Evolutionary conservation across 345 rosid species (phyloP).

Genomic region (Eucalyptus pumila): DNA sequence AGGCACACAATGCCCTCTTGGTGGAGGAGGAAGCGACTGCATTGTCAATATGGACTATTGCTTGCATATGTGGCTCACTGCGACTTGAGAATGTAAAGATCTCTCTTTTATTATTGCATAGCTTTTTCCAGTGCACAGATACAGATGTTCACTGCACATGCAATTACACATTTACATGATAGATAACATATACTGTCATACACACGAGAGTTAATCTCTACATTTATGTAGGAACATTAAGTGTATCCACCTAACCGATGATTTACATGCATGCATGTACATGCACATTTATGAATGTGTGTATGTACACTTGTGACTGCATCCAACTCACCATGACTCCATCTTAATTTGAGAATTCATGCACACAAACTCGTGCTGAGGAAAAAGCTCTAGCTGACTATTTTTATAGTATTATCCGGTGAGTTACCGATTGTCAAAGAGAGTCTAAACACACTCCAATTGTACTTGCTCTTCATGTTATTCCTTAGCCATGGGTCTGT

Average conservation of each 20-base stretch:
- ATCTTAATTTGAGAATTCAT: background rate
- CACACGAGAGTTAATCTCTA: background rate
- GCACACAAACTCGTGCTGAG: background rate
- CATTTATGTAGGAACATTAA: background rate
- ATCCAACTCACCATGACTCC: background rate
- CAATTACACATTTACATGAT: background rate
- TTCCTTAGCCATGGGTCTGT: background rate
- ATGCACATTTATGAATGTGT: background rate
- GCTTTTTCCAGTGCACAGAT: background rate
- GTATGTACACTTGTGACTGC: background rate
- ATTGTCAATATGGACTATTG: slow-evolving; percentile 82
- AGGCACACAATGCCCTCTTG: slow-evolving; percentile 67
- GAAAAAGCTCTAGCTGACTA: background rate
- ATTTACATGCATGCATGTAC: background rate
- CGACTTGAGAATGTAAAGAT: slow-evolving; percentile 70
- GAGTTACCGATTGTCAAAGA: background rate
- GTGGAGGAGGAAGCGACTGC: slow-evolving; percentile 90
- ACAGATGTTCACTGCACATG: background rate
- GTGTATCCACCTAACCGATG: background rate
- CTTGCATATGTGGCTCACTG: slow-evolving; percentile 81
- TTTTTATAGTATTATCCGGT: background rate
- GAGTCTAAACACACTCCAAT: background rate
- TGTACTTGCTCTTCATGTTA: background rate
- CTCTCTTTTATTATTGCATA: background rate
- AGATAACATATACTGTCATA: background rate